Evolutionary conservation across 2,329 filamentous ascomycete species (phyloP).

Genomic region (Aspergillus fijiensis): DNA sequence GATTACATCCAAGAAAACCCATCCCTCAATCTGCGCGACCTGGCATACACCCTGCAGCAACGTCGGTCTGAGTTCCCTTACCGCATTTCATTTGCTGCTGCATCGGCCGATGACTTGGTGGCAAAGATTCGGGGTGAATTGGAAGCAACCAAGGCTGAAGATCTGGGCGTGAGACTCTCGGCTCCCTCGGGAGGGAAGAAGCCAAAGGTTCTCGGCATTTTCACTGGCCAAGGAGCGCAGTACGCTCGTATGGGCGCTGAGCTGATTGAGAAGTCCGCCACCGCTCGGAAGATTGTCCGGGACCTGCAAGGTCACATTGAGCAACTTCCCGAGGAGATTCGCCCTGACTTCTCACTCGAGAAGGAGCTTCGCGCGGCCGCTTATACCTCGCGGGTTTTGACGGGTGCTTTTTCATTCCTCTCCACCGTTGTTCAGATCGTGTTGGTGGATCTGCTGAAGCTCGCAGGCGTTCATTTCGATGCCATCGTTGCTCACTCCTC

Average conservation of each 20-base stretch:
- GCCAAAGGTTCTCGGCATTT: constrained; percentile 8
- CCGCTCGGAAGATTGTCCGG: background rate
- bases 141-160: too few species aligned
- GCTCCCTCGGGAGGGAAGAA: too few species aligned
- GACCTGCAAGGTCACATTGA: constrained; percentile 18
- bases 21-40: too few species aligned
- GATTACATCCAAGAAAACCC: too few species aligned
- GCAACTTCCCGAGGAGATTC: constrained; percentile 10
- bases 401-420: constrained; percentile 26
- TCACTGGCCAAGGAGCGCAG: constrained; percentile 21
- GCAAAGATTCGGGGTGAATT: too few species aligned
- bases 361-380: constrained; percentile 17
- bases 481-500: constrained; percentile 52
- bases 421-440: constrained; percentile 30
- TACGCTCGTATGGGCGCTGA: constrained; percentile 30
- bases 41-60: too few species aligned
- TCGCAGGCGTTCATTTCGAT: constrained; percentile 34
- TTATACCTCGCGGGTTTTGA: constrained; percentile 17
- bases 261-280: constrained; percentile 12
- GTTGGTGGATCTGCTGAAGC: constrained; percentile 26
- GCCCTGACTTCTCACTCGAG: constrained; percentile 9
- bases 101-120: too few species aligned
- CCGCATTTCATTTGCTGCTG: too few species aligned
- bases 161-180: too few species aligned
- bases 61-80: too few species aligned